Evolutionary conservation across 192 early-diverging fungal species (phyloP).

Genomic region (Backusella parvicylindrica): DNA sequence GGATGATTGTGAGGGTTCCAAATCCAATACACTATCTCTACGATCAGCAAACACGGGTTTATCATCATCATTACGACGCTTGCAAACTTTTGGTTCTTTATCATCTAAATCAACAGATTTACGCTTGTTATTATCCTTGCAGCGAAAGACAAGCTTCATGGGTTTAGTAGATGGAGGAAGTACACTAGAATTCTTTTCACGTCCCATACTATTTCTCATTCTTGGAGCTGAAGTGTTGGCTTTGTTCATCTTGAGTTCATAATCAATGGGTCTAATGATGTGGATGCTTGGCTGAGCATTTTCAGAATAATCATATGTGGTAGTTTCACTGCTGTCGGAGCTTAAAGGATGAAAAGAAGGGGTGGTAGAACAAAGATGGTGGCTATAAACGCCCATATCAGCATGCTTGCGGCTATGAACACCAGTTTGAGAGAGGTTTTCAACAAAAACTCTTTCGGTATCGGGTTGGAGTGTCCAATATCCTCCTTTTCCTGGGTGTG

Average conservation of each 20-base stretch:
- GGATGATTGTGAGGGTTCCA: not conserved
- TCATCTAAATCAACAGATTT: not conserved
- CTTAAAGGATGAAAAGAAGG: not conserved
- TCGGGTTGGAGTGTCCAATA: slow-evolving; percentile 54
- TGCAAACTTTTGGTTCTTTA: not conserved
- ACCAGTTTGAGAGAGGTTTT: slow-evolving; percentile 28
- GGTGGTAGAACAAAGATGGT: not conserved
- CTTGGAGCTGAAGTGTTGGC: not conserved
- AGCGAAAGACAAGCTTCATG: not conserved
- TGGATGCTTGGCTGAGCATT: not conserved
- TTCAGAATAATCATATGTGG: not conserved
- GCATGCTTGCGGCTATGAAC: slow-evolving; percentile 22
- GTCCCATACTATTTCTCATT: not conserved
- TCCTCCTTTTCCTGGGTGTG: slow-evolving; percentile 65
- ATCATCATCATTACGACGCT: not conserved
- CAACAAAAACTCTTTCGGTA: slow-evolving; percentile 26
- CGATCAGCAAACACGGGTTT: not conserved
- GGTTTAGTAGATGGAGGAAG: not conserved
- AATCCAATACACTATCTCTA: not conserved
- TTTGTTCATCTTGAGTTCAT: not conserved
- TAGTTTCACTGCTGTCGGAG: not conserved
- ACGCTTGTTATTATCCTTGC: not conserved
- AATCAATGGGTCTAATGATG: slow-evolving; percentile 1
- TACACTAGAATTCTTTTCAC: not conserved
- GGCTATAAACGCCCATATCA: slow-evolving; percentile 16